A percentile compares a stretch with the other conserved stretches of the same genome.
Conservation (phyloP, 345 rosid genomes). For the Bretschneidera sinensis region DNA sequence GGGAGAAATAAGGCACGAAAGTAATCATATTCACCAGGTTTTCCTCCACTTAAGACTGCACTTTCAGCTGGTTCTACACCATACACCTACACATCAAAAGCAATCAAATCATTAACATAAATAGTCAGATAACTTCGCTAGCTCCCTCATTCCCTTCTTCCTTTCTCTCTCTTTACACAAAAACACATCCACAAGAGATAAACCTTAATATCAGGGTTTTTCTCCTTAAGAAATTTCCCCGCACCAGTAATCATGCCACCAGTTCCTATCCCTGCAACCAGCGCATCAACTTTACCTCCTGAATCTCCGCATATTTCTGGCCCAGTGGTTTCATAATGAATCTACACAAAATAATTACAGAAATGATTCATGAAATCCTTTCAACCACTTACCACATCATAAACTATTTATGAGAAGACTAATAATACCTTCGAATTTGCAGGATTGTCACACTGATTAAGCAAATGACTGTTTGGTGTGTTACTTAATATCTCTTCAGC, state of each 20-base stretch:
- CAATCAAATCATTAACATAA: neutral
- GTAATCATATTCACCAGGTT: constrained; percentile 22
- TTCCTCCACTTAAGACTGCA: constrained; percentile 38
- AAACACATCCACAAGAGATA: neutral
- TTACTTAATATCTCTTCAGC: constrained; percentile 12
- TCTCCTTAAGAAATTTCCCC: constrained; percentile 46
- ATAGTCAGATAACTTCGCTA: neutral
- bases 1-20: neutral
- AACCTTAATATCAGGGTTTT: constrained; percentile 40
- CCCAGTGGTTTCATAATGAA: constrained; percentile 67
- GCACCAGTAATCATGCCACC: constrained; percentile 58
- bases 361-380: neutral
- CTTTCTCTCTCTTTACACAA: too few species aligned
- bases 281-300: constrained; percentile 45
- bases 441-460: constrained; percentile 39
- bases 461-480: constrained; percentile 13
- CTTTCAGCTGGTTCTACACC: constrained; percentile 48
- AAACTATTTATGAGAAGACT: neutral
- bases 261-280: constrained; percentile 56
- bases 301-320: constrained; percentile 73
- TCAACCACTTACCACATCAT: neutral
- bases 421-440: constrained; percentile 49
- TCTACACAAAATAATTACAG: constrained; percentile 27
- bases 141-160: too few species aligned
- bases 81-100: constrained; percentile 21